Evolutionary conservation across 176 grass and related monocot species (phyloP).

Genomic region (Saccharum spontaneum): DNA sequence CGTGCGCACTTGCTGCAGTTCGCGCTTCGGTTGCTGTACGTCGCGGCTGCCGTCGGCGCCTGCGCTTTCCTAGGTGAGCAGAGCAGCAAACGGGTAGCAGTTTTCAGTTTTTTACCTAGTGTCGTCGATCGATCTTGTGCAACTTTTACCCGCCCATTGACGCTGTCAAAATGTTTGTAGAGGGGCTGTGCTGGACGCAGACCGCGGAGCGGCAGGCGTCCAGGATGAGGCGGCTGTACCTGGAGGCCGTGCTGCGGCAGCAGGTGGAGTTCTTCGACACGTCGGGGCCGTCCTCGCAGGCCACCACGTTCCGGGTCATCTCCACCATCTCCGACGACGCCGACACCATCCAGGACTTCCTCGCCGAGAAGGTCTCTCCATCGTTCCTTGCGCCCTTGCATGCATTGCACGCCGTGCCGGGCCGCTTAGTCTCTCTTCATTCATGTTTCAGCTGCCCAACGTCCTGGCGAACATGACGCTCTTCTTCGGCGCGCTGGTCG

Average conservation of each 20-base stretch:
- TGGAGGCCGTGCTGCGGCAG: slow-evolving; percentile 58
- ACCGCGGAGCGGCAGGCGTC: slow-evolving; percentile 57
- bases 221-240: slow-evolving; percentile 52
- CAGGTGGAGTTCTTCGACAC: slow-evolving; percentile 59
- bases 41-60: slow-evolving; percentile 37
- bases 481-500: slow-evolving; percentile 38
- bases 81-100: background rate
- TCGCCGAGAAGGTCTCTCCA: slow-evolving; percentile 55
- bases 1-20: slow-evolving; percentile 29
- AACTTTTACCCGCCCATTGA: background rate
- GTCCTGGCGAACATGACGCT: slow-evolving; percentile 45
- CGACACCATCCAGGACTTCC: slow-evolving; percentile 56
- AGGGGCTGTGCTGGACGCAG: slow-evolving; percentile 53
- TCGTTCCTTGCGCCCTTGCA: background rate
- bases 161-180: background rate
- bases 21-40: slow-evolving; percentile 49
- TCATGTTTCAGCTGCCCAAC: slow-evolving; percentile 33
- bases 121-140: background rate
- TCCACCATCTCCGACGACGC: slow-evolving; percentile 66
- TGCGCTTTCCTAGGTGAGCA: slow-evolving; percentile 45
- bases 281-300: slow-evolving; percentile 12
- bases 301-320: slow-evolving; percentile 51
- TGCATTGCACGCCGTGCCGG: background rate
- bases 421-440: background rate
- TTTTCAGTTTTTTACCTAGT: background rate